Conservation (phyloP, 768 basidiomycete genomes). For the Suillus fuscotomentosus region DNA sequence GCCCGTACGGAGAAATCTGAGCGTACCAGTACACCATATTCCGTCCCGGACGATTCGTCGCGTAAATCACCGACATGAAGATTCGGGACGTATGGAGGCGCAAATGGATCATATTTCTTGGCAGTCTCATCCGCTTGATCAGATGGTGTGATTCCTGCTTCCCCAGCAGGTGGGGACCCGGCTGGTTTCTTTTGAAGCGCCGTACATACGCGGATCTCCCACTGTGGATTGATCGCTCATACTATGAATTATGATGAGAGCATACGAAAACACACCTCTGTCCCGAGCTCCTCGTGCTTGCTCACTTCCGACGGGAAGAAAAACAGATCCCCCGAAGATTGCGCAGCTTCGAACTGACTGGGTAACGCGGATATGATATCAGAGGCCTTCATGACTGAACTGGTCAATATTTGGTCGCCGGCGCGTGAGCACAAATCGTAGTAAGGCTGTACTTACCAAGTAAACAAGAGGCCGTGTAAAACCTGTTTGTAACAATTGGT, state of each 20-base stretch:
- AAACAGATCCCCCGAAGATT: conserved; percentile 61
- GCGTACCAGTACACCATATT: conserved; percentile 71
- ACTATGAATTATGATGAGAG: not conserved
- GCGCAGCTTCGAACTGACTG: conserved; percentile 55
- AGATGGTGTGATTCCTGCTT: conserved; percentile 21
- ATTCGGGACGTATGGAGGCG: conserved; percentile 80
- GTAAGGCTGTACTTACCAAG: too few relatives aligned
- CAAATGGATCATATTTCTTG: conserved; percentile 65
- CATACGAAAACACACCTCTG: conserved; percentile 50
- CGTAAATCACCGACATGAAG: conserved; percentile 72
- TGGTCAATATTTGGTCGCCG: not conserved
- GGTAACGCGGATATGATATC: conserved; percentile 59
- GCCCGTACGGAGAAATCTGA: conserved; percentile 2
- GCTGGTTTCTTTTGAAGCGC: conserved; percentile 78
- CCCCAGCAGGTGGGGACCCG: conserved; percentile 44
- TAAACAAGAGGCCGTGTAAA: too few relatives aligned
- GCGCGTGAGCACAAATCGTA: not conserved
- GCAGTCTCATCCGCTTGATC: conserved; percentile 23
- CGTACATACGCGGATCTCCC: conserved; percentile 82
- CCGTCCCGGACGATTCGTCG: conserved; percentile 53
- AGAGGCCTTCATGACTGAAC: conserved; percentile 16
- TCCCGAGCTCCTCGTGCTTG: conserved; percentile 56
- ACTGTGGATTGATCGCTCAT: conserved; percentile 45
- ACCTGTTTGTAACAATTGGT: too few relatives aligned
- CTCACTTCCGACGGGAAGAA: conserved; percentile 77